These are phyloP conservation scores for Mycena galericulata DNA, from an alignment of 768 basidiomycete species.

Conservation along the genomic window DNA sequence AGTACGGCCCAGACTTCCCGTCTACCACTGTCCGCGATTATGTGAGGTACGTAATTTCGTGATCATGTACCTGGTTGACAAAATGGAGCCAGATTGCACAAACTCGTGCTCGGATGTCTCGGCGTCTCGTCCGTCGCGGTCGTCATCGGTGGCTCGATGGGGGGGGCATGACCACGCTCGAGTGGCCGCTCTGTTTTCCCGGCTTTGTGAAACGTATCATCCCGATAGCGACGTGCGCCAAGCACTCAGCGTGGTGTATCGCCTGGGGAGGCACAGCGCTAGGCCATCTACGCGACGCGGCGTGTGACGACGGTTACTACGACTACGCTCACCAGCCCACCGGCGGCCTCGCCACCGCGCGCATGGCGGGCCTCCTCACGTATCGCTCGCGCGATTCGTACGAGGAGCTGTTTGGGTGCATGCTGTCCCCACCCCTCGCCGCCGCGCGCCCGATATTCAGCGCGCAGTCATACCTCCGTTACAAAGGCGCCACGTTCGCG, in stretches of 20 bases:
- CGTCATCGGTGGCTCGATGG: constrained; percentile 98
- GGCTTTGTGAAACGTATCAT: constrained; percentile 88
- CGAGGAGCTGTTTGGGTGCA: constrained; percentile 91
- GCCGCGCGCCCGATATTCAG: constrained; percentile 79
- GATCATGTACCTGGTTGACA: not conserved
- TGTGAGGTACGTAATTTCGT: constrained; percentile 66
- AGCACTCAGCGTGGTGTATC: constrained; percentile 99
- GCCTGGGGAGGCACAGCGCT: constrained; percentile 96
- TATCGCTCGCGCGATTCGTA: constrained; percentile 95
- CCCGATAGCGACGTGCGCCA: constrained; percentile 92
- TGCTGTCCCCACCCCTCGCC: constrained; percentile 58
- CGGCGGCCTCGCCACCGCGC: constrained; percentile 89
- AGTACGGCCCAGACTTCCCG: constrained; percentile 94
- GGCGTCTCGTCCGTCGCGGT: constrained; percentile 88
- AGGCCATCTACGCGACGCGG: constrained; percentile 94
- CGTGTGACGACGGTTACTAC: constrained; percentile 90
- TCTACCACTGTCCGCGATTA: no score
- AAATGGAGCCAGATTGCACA: constrained; percentile 74
- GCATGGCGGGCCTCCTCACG: constrained; percentile 95
- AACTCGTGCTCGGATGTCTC: constrained; percentile 85
- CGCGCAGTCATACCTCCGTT: constrained; percentile 95
- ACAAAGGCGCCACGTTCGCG: constrained; percentile 97
- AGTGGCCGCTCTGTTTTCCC: constrained; percentile 92
- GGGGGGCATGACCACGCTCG: constrained; percentile 96
- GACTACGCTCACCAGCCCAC: constrained; percentile 74